phyloP scores from a whole-genome alignment of 2,329 filamentous ascomycete genomes.

The Pseudogymnoascus sp. region DNA sequence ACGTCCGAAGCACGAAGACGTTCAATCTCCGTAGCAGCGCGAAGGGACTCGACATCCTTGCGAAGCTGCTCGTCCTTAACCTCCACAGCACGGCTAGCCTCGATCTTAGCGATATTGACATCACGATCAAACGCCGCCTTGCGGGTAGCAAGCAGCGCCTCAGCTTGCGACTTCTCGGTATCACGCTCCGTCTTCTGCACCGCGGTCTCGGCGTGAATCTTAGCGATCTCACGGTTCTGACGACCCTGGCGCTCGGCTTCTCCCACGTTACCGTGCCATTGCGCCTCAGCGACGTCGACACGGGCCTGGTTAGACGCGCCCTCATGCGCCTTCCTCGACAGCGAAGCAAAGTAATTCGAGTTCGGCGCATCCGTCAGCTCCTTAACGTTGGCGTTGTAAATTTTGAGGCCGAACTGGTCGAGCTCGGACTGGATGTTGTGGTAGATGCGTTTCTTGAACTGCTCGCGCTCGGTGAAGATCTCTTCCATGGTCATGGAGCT shows the following conservation, averaged over 20 bases:
- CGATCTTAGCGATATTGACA: slow-evolving; percentile 67
- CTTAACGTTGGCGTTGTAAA: slow-evolving; percentile 69
- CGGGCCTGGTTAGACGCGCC: slow-evolving; percentile 73
- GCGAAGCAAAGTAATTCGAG: slow-evolving; percentile 74
- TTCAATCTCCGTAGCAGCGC: slow-evolving; percentile 72
- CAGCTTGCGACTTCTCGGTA: slow-evolving; percentile 69
- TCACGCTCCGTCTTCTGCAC: slow-evolving; percentile 79
- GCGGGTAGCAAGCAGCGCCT: slow-evolving; percentile 64
- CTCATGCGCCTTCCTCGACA: slow-evolving; percentile 77
- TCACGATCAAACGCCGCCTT: slow-evolving; percentile 66
- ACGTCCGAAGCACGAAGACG: slow-evolving; percentile 69
- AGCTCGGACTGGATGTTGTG: slow-evolving; percentile 72
- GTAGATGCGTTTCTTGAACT: slow-evolving; percentile 70
- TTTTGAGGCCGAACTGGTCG: slow-evolving; percentile 69
- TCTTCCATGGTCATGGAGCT: slow-evolving; percentile 87
- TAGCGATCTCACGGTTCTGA: slow-evolving; percentile 78
- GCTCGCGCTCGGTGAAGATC: slow-evolving; percentile 68
- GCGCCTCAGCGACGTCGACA: slow-evolving; percentile 57
- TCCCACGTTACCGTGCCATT: slow-evolving; percentile 61
- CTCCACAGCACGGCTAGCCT: slow-evolving; percentile 65
- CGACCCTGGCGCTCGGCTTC: slow-evolving; percentile 71
- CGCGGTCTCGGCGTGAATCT: slow-evolving; percentile 78
- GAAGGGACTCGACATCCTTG: slow-evolving; percentile 67
- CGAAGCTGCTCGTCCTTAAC: slow-evolving; percentile 72
- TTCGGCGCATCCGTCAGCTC: slow-evolving; percentile 76